Evolutionary conservation across 805 yeast genomes (phyloP).

Genomic region (Brettanomyces naardenensis): DNA sequence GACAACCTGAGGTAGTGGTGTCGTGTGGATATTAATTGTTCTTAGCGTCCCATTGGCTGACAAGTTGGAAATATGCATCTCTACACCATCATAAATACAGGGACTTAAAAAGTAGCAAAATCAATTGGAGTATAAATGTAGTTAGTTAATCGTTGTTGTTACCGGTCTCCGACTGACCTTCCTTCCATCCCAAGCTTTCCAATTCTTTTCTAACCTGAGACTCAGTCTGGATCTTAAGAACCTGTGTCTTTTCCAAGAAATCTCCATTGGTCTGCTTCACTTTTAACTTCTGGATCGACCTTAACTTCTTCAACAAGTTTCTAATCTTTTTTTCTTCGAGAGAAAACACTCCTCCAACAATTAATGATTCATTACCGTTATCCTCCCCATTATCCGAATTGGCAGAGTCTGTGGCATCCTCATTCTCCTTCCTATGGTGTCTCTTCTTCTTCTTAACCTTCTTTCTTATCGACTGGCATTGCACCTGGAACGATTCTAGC

Average conservation of each 20-base stretch:
- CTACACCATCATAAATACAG: too few species aligned
- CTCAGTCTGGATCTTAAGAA: conserved; percentile 84
- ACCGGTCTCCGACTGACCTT: too few species aligned
- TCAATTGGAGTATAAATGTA: too few species aligned
- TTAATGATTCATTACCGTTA: conserved; percentile 27
- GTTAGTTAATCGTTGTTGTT: too few species aligned
- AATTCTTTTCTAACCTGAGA: conserved; percentile 71
- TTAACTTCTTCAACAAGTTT: conserved; percentile 79
- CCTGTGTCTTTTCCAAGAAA: conserved; percentile 85
- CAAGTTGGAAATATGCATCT: too few species aligned
- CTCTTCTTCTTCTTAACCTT: conserved; percentile 60
- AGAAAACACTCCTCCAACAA: conserved; percentile 55
- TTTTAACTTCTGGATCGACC: conserved; percentile 92
- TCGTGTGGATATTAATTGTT: too few species aligned
- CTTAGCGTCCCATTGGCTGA: too few species aligned
- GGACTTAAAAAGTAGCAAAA: too few species aligned
- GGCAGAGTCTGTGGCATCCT: conserved; percentile 1
- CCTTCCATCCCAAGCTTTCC: conserved; percentile 56
- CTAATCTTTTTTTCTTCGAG: conserved; percentile 91
- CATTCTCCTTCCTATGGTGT: conserved; percentile 42
- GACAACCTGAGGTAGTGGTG: too few species aligned
- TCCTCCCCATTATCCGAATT: background rate
- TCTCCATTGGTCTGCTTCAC: conserved; percentile 80
- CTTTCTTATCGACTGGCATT: conserved; percentile 2
- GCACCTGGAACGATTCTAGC: conserved; percentile 45